Percentiles rank a stretch among this genome's conserved stretches.
These are phyloP conservation scores for Malus hybrid DNA, from an alignment of 331 rosid genomes.

Conservation along the genomic window DNA sequence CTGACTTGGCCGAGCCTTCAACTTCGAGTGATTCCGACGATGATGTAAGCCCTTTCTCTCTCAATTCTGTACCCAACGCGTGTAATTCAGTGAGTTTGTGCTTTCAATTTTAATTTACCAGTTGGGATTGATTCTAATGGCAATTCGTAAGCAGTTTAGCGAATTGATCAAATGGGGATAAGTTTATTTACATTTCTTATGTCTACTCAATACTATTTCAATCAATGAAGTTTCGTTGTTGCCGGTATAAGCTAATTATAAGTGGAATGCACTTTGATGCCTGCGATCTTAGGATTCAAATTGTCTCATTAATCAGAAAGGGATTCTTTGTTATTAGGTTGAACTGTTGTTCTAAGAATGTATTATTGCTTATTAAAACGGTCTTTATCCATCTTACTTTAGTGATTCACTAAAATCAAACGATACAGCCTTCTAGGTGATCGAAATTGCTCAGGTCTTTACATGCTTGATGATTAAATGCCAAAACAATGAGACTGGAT, in stretches of 20 bases:
- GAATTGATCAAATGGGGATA: neutral
- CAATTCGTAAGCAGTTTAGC: neutral
- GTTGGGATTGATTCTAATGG: neutral
- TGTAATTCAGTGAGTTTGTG: neutral
- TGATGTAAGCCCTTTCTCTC: conserved; percentile 47
- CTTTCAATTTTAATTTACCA: neutral
- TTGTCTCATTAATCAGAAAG: too few relatives aligned
- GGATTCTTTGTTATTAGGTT: too few relatives aligned
- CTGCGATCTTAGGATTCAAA: too few relatives aligned
- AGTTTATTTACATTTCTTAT: neutral
- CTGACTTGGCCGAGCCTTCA: conserved; percentile 54
- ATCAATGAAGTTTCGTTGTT: neutral
- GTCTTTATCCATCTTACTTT: neutral
- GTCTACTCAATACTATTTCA: neutral
- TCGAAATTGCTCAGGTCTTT: neutral
- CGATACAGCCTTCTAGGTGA: neutral
- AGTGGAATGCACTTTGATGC: neutral
- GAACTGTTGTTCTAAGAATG: too few relatives aligned
- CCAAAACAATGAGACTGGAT: neutral
- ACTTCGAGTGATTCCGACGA: conserved; percentile 92
- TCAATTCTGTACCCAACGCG: conserved; percentile 9
- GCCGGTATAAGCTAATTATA: neutral
- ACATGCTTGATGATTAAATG: neutral
- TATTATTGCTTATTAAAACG: neutral
- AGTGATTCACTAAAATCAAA: neutral